Evolutionary conservation across 345 rosid species (phyloP).

Genomic region (Populus alba): DNA sequence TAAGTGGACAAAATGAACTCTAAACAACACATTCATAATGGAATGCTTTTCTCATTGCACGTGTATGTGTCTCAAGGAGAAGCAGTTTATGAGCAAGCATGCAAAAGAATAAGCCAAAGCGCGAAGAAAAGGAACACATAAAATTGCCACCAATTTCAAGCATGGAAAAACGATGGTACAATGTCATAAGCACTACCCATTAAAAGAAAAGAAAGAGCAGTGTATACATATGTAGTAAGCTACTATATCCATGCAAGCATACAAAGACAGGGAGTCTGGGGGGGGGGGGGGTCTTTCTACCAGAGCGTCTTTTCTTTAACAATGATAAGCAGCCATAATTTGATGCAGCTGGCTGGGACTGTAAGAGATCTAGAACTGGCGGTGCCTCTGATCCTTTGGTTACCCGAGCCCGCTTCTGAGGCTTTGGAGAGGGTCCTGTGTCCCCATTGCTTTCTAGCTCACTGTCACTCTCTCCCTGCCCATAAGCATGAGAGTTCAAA

Average conservation of each 20-base stretch:
- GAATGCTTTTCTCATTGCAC: background rate
- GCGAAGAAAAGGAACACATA: background rate
- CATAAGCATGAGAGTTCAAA: background rate
- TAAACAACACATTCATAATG: conserved; percentile 4
- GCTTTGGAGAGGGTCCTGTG: conserved; percentile 38
- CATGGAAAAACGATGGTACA: background rate
- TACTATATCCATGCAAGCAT: background rate
- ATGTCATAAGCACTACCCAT: background rate
- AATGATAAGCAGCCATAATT: conserved; percentile 53
- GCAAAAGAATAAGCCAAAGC: background rate
- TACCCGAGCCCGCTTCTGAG: conserved; percentile 51
- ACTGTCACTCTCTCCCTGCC: conserved; percentile 72
- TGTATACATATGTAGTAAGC: background rate
- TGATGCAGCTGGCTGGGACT: conserved; percentile 56
- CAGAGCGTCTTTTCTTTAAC: conserved; percentile 64
- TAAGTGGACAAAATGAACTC: conserved; percentile 20
- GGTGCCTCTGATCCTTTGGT: conserved; percentile 50
- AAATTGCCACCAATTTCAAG: background rate
- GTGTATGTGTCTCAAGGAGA: background rate
- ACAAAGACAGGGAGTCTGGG: background rate
- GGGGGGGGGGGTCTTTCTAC: conserved; percentile 36
- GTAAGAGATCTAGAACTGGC: conserved; percentile 54
- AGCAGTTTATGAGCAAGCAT: background rate
- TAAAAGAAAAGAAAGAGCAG: background rate
- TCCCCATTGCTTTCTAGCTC: conserved; percentile 63